Conservation (phyloP, 768 basidiomycete species). For the Amanita rimosa region DNA sequence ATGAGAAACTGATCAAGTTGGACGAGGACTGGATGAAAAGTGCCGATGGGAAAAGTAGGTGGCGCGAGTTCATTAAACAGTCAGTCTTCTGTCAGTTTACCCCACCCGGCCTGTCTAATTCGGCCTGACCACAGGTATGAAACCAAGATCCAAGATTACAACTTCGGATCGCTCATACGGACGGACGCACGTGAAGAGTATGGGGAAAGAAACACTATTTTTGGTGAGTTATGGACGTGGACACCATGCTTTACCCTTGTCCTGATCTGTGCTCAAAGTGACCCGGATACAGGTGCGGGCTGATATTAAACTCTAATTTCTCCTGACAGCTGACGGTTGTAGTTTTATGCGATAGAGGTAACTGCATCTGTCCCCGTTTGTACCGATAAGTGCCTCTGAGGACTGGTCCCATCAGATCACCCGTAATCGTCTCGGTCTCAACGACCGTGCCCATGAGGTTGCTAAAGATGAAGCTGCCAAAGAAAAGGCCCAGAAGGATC, state of each 20-base stretch:
- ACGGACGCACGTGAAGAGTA: conserved; percentile 74
- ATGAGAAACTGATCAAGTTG: conserved; percentile 41
- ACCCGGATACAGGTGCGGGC: conserved; percentile 7
- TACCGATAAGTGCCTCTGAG: background rate
- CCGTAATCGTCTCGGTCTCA: conserved; percentile 83
- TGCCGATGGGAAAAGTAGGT: conserved; percentile 73
- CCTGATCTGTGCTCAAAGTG: conserved; percentile 1
- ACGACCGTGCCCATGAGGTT: conserved; percentile 74
- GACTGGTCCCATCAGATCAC: conserved; percentile 49
- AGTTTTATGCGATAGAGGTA: conserved; percentile 94
- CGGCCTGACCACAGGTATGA: conserved; percentile 52
- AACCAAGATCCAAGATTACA: conserved; percentile 84
- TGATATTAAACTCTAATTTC: conserved; percentile 3
- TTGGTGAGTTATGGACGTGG: conserved; percentile 44
- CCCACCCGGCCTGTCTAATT: background rate
- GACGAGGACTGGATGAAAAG: conserved; percentile 95
- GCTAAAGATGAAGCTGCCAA: conserved; percentile 66
- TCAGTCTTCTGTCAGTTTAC: conserved; percentile 15
- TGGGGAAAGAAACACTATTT: conserved; percentile 86
- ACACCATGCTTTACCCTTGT: conserved; percentile 3
- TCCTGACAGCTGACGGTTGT: conserved; percentile 8
- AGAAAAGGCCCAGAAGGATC: conserved; percentile 48
- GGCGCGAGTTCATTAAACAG: conserved; percentile 81
- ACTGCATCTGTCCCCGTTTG: background rate
- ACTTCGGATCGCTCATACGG: conserved; percentile 93